These are phyloP conservation scores for Aphanomyces invadans DNA, from an alignment of 352 stramenopile species.

Conservation along the genomic window DNA sequence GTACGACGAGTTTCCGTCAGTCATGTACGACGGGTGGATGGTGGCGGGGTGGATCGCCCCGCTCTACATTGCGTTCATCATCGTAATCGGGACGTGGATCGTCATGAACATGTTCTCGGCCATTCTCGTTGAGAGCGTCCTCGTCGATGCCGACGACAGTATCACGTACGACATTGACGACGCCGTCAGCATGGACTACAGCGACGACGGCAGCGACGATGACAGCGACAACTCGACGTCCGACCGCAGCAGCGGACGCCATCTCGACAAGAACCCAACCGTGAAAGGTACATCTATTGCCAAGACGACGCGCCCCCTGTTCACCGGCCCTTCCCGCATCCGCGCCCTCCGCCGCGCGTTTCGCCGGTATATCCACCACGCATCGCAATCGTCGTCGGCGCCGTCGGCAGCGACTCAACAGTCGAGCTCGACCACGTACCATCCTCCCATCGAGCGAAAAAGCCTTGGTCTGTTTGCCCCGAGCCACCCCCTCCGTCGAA, in stretches of 20 bases:
- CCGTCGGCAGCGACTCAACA: neutral
- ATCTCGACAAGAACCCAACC: too few species aligned
- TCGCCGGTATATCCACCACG: neutral
- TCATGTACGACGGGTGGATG: conserved; percentile 90
- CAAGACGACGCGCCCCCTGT: too few species aligned
- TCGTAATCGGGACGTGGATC: conserved; percentile 87
- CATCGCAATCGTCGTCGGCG: neutral
- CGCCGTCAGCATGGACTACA: neutral
- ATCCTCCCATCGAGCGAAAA: conserved; percentile 25
- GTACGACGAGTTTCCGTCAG: conserved; percentile 91
- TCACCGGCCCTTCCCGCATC: neutral
- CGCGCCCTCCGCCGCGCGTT: neutral
- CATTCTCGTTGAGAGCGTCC: conserved; percentile 88
- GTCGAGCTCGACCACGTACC: neutral
- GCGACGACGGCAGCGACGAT: neutral
- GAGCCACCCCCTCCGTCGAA: conserved; percentile 34
- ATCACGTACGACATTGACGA: neutral
- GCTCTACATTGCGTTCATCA: conserved; percentile 73
- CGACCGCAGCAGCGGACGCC: too few species aligned
- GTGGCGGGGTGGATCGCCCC: conserved; percentile 51
- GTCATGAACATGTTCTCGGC: conserved; percentile 93
- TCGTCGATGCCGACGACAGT: conserved; percentile 45
- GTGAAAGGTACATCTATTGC: too few species aligned
- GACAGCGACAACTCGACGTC: too few species aligned
- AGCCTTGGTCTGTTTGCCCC: conserved; percentile 48